Conservation (phyloP, 2,329 filamentous ascomycete species). For the Fusarium staphyleae region DNA sequence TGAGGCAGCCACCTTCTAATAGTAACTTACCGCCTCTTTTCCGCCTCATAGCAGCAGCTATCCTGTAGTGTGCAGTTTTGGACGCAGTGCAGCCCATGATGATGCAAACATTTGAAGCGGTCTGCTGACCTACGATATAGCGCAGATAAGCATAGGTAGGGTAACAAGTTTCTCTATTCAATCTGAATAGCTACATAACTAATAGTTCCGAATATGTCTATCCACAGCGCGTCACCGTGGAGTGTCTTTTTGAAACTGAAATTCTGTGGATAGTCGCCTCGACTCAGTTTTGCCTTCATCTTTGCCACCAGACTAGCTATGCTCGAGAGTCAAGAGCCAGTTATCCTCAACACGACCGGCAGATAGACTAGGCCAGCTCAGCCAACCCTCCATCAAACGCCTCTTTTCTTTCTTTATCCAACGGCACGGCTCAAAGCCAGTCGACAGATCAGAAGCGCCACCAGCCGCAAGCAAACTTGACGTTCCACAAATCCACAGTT, state of each 20-base stretch:
- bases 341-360: not conserved
- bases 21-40: conserved; percentile 29
- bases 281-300: too few species aligned
- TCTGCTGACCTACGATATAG: not conserved
- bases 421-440: conserved; percentile 9
- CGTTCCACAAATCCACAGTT: conserved; percentile 13
- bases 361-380: not conserved
- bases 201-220: not conserved
- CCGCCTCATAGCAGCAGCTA: conserved; percentile 8
- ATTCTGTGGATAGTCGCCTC: conserved; percentile 1
- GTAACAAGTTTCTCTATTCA: not conserved
- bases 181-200: not conserved
- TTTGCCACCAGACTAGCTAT: too few species aligned
- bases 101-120: conserved; percentile 18
- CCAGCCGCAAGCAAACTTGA: not conserved
- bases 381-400: not conserved
- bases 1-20: too few species aligned
- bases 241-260: not conserved
- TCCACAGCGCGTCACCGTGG: not conserved
- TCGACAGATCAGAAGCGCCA: not conserved
- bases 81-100: not conserved
- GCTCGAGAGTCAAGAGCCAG: not conserved
- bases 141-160: not conserved
- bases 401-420: conserved; percentile 1
- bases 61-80: conserved; percentile 15